Percentiles rank a stretch among this genome's conserved stretches.
phyloP scores from a whole-genome alignment of 169 alveolate species.

The Miamiensis avidus region DNA sequence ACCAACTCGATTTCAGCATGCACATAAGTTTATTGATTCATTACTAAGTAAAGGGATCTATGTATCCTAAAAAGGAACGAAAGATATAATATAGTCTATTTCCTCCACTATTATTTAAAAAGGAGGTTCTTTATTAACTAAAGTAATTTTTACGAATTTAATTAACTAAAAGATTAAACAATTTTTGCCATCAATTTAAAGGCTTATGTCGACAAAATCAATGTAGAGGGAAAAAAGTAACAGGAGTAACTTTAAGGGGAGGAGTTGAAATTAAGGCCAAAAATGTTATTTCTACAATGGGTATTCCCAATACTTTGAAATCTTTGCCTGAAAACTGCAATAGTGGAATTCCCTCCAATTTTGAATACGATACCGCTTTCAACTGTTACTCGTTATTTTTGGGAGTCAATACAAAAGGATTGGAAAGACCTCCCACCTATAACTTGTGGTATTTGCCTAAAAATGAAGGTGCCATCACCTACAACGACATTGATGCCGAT shows the following conservation, averaged over 20 bases:
- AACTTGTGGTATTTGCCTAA: not conserved
- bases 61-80: conserved; percentile 5
- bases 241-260: not conserved
- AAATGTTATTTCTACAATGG: not conserved
- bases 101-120: not conserved
- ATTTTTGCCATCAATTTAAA: no score
- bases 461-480: not conserved
- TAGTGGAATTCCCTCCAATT: not conserved
- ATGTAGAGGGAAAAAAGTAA: not conserved
- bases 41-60: conserved; percentile 11
- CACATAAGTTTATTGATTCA: not conserved
- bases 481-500: not conserved
- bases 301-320: not conserved
- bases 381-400: not conserved
- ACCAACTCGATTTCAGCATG: not conserved
- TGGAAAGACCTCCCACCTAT: not conserved
- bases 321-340: not conserved
- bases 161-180: no score
- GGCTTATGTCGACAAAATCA: not conserved
- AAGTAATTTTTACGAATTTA: not conserved
- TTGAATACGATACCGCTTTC: not conserved
- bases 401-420: not conserved
- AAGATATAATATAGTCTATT: not conserved
- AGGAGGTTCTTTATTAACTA: not conserved
- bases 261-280: not conserved